Conservation (phyloP, 108 stramenopile species). For the Cyclotella choctawhatcheeana region DNA sequence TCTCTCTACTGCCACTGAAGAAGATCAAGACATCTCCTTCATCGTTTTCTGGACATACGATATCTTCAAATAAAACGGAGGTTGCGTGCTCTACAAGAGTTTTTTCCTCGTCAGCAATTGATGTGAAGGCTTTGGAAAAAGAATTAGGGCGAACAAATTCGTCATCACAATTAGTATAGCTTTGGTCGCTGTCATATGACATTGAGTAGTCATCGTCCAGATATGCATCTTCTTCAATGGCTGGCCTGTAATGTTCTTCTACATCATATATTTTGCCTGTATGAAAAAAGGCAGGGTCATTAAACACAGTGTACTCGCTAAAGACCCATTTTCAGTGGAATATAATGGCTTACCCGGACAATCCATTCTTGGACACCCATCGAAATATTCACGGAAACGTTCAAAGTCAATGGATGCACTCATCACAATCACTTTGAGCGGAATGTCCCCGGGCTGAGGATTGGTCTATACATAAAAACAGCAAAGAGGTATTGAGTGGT, state of each 20-base stretch:
- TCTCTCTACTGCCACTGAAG: conserved; percentile 8
- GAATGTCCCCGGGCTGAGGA: conserved; percentile 1
- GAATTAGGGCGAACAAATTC: no score
- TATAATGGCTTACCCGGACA: conserved; percentile 2
- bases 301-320: background rate
- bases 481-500: background rate
- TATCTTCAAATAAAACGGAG: conserved; percentile 4
- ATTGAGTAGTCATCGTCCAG: background rate
- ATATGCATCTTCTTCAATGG: background rate
- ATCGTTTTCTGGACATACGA: background rate
- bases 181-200: no score
- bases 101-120: background rate
- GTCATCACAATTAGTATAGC: no score
- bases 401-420: background rate
- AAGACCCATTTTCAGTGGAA: background rate
- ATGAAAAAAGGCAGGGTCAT: background rate
- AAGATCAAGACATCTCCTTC: conserved; percentile 2
- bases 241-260: conserved; percentile 5
- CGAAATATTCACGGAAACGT: conserved; percentile 2
- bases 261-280: conserved; percentile 4
- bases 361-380: conserved; percentile 3
- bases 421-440: conserved; percentile 4
- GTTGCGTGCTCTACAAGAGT: conserved; percentile 1
- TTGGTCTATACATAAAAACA: background rate
- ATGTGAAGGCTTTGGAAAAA: background rate